Conservation (phyloP, 2,329 filamentous ascomycete species). For the Fusarium devonianum region DNA sequence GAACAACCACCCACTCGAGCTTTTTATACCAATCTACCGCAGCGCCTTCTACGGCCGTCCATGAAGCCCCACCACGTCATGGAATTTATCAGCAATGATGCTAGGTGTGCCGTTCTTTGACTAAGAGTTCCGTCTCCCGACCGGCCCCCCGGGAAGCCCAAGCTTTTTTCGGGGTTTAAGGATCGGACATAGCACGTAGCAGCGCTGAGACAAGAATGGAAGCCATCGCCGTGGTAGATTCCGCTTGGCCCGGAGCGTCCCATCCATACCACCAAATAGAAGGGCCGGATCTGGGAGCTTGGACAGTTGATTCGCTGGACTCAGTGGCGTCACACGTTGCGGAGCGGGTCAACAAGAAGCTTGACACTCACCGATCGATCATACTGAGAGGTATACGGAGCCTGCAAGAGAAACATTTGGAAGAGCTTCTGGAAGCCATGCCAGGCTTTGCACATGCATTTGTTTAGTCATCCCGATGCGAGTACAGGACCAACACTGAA, state of each 20-base stretch:
- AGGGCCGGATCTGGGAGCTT: conserved; percentile 4
- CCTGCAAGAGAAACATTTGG: too few relatives aligned
- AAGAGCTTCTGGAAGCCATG: too few relatives aligned
- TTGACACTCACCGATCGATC: too few relatives aligned
- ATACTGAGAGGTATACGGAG: too few relatives aligned
- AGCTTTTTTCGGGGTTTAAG: conserved; percentile 2
- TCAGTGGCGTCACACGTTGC: too few relatives aligned
- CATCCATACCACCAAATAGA: neutral
- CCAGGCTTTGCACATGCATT: too few relatives aligned
- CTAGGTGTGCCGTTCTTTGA: neutral
- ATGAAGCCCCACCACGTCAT: conserved; percentile 29
- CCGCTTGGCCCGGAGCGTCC: neutral
- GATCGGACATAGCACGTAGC: conserved; percentile 5
- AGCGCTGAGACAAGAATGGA: conserved; percentile 12
- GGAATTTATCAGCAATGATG: conserved; percentile 25
- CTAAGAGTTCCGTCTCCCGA: too few relatives aligned
- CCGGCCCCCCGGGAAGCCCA: too few relatives aligned
- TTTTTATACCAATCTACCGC: neutral
- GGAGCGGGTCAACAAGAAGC: conserved; percentile 23
- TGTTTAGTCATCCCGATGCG: too few relatives aligned
- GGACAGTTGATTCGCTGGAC: neutral
- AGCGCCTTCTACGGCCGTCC: conserved; percentile 13
- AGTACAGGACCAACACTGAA: too few relatives aligned
- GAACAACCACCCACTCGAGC: neutral
- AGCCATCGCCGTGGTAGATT: conserved; percentile 24